These are phyloP conservation scores for Cucurbita ficifolia DNA, from an alignment of 306 rosid genomes.

Conservation along the genomic window DNA sequence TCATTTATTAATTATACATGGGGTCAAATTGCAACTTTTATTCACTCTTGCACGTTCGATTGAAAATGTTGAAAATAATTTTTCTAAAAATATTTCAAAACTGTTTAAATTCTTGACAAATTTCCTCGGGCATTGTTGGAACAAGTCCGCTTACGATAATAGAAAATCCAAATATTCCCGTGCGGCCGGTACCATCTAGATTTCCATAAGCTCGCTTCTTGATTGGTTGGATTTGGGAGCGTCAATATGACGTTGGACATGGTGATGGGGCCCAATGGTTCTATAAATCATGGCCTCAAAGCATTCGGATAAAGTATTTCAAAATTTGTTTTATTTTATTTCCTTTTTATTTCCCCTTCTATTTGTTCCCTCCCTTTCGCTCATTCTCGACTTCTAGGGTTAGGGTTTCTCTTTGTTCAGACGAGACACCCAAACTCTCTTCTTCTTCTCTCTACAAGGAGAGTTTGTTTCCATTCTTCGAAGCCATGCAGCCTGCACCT, in stretches of 20 bases:
- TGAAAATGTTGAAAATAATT: no score
- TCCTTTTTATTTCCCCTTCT: not conserved
- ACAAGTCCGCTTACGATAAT: not conserved
- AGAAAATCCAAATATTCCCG: not conserved
- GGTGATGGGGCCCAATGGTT: not conserved
- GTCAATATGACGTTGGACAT: not conserved
- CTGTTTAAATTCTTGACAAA: not conserved
- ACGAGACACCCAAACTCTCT: conserved; percentile 1
- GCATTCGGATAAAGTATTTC: not conserved
- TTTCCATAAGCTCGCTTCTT: not conserved
- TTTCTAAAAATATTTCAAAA: not conserved
- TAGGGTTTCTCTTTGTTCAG: conserved; percentile 26
- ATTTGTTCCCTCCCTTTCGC: not conserved
- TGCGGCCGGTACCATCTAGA: not conserved
- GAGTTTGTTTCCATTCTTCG: not conserved
- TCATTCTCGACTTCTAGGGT: conserved; percentile 23
- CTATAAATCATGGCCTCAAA: not conserved
- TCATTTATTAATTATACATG: not conserved
- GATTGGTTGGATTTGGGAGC: not conserved
- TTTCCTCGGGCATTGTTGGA: not conserved
- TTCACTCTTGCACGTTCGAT: not conserved
- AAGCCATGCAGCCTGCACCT: conserved; percentile 72
- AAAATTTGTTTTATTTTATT: not conserved
- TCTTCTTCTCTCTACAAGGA: not conserved
- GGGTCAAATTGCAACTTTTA: not conserved